A percentile compares a stretch with the other conserved stretches of the same genome.
Conservation (phyloP, 2,329 filamentous ascomycete species). For the Trichophyton mentagrophytes region DNA sequence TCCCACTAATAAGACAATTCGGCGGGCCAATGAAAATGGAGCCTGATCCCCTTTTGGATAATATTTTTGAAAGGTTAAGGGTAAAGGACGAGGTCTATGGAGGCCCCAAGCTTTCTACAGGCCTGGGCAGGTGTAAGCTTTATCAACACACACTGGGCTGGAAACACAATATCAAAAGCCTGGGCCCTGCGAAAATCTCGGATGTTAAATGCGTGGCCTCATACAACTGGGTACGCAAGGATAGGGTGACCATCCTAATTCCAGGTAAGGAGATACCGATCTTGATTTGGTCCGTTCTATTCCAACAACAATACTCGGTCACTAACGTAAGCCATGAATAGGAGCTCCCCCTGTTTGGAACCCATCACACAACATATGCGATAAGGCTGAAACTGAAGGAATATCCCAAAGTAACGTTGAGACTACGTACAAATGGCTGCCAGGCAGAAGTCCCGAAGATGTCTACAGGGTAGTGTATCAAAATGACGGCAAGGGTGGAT, state of each 20-base stretch:
- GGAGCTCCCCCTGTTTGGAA: conserved; percentile 42
- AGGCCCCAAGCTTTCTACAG: background rate
- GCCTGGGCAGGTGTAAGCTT: background rate
- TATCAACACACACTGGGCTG: background rate
- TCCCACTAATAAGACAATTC: too few relatives aligned
- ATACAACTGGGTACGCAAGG: conserved; percentile 39
- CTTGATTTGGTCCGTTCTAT: background rate
- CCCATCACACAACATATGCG: conserved; percentile 23
- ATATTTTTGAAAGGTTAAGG: too few relatives aligned
- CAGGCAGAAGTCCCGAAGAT: too few relatives aligned
- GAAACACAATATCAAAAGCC: background rate
- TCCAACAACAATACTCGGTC: too few relatives aligned
- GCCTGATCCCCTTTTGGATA: too few relatives aligned
- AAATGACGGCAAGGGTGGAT: conserved; percentile 16
- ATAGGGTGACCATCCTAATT: conserved; percentile 30
- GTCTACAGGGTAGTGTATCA: too few relatives aligned
- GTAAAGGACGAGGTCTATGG: background rate
- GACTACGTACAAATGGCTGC: too few relatives aligned
- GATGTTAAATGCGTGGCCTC: conserved; percentile 36
- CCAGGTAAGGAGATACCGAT: conserved; percentile 28
- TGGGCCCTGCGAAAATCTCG: conserved; percentile 20
- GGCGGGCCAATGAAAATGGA: too few relatives aligned
- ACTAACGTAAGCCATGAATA: conserved; percentile 16
- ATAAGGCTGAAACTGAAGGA: too few relatives aligned
- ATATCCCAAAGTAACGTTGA: too few relatives aligned